Evolutionary conservation across 2,329 filamentous ascomycete species (phyloP).

Genomic region (Epichloe sibirici): DNA sequence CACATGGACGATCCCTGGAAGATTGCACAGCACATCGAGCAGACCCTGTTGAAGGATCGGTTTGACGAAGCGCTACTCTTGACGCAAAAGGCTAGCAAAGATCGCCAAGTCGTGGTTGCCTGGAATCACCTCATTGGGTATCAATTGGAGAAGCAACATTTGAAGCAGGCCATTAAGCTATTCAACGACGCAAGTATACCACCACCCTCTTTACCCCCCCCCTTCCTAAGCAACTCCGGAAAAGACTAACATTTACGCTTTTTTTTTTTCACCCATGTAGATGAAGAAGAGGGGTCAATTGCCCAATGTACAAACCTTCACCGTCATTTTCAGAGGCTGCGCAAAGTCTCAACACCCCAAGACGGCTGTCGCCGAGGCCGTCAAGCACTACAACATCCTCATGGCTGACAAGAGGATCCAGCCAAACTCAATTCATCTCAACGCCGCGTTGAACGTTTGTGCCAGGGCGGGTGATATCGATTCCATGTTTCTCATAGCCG

Average conservation of each 20-base stretch:
- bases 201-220: not conserved
- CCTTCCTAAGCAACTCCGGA: not conserved
- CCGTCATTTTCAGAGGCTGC: slow-evolving; percentile 68
- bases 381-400: slow-evolving; percentile 69
- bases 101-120: slow-evolving; percentile 54
- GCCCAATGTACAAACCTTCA: slow-evolving; percentile 75
- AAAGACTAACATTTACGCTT: not conserved
- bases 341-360: slow-evolving; percentile 45
- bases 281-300: slow-evolving; percentile 89
- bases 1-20: slow-evolving; percentile 59
- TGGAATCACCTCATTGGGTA: slow-evolving; percentile 83
- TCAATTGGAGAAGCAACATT: slow-evolving; percentile 45
- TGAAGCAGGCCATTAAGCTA: slow-evolving; percentile 60
- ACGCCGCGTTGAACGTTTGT: slow-evolving; percentile 78
- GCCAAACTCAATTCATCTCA: slow-evolving; percentile 72
- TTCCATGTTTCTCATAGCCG: slow-evolving; percentile 63
- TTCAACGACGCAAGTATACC: slow-evolving; percentile 62
- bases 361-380: slow-evolving; percentile 52
- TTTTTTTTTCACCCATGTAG: slow-evolving; percentile 25
- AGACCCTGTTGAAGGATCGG: slow-evolving; percentile 44
- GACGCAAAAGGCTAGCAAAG: slow-evolving; percentile 55
- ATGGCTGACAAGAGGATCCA: slow-evolving; percentile 48
- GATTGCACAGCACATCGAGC: slow-evolving; percentile 55
- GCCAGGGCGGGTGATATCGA: slow-evolving; percentile 64
- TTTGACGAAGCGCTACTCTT: slow-evolving; percentile 56